These are phyloP conservation scores for Sporothrix brasiliensis DNA, from an alignment of 2,329 filamentous ascomycete genomes.

Conservation along the genomic window DNA sequence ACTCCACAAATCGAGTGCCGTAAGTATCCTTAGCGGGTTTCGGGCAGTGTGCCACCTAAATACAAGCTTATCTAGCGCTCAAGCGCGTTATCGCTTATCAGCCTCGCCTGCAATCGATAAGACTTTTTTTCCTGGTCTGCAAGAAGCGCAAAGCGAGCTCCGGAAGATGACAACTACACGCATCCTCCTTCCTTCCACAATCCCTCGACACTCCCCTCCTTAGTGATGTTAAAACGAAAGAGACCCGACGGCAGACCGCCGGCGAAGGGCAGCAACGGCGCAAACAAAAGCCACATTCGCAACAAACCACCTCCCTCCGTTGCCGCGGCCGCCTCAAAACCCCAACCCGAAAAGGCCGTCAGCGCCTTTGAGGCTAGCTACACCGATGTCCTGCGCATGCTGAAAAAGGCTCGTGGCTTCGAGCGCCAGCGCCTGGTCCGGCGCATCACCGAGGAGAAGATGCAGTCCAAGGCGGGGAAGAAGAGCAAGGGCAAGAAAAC, in stretches of 20 bases:
- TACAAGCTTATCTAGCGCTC: background rate
- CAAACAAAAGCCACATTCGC: slow-evolving; percentile 38
- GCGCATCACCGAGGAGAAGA: slow-evolving; percentile 53
- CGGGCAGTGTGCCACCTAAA: background rate
- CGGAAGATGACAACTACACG: background rate
- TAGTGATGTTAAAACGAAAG: slow-evolving; percentile 62
- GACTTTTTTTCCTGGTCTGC: background rate
- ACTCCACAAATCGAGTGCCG: background rate
- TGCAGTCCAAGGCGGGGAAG: slow-evolving; percentile 12
- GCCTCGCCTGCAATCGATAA: background rate
- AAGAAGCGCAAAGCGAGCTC: background rate
- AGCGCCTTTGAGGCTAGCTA: slow-evolving; percentile 32
- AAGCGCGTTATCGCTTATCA: slow-evolving; percentile 21
- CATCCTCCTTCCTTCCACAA: background rate
- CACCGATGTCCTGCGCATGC: slow-evolving; percentile 63
- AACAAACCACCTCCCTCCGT: slow-evolving; percentile 1
- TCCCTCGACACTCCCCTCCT: background rate
- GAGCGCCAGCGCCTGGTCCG: slow-evolving; percentile 76
- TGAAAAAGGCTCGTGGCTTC: slow-evolving; percentile 74
- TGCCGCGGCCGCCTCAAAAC: background rate
- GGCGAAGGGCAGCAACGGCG: slow-evolving; percentile 45
- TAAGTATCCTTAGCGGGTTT: background rate
- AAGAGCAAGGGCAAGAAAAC: slow-evolving; percentile 23
- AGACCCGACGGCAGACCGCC: slow-evolving; percentile 51
- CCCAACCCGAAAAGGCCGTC: slow-evolving; percentile 34